Conservation (phyloP, 2,329 filamentous ascomycete genomes). For the Rhinocladiella similis region DNA sequence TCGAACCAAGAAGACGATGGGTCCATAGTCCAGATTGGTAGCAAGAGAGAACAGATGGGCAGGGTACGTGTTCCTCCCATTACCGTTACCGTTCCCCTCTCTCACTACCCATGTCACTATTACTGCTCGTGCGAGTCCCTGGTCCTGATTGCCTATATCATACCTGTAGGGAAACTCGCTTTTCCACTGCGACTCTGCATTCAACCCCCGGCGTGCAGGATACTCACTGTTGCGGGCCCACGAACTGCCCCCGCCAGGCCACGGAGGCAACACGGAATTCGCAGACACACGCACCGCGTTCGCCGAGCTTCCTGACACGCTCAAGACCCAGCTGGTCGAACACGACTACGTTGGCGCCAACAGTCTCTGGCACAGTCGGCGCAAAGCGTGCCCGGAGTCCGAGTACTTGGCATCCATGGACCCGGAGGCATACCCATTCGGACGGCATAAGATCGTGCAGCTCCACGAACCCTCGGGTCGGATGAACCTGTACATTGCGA, state of each 20-base stretch:
- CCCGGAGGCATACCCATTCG: slow-evolving; percentile 40
- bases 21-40: slow-evolving; percentile 42
- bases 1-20: slow-evolving; percentile 56
- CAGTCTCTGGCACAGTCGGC: slow-evolving; percentile 56
- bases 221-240: slow-evolving; percentile 55
- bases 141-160: background rate
- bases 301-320: slow-evolving; percentile 43
- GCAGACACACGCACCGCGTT: slow-evolving; percentile 56
- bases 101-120: too few relatives aligned
- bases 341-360: slow-evolving; percentile 52
- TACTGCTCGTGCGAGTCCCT: too few relatives aligned
- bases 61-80: slow-evolving; percentile 33
- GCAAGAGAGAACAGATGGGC: slow-evolving; percentile 43
- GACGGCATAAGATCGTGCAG: slow-evolving; percentile 53
- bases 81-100: too few relatives aligned
- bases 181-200: slow-evolving; percentile 59
- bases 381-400: slow-evolving; percentile 46
- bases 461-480: slow-evolving; percentile 48
- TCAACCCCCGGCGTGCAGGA: slow-evolving; percentile 56
- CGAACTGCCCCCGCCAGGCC: slow-evolving; percentile 48
- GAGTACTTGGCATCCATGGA: slow-evolving; percentile 46
- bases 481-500: slow-evolving; percentile 55
- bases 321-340: slow-evolving; percentile 38
- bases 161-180: slow-evolving; percentile 47
- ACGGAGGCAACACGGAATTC: slow-evolving; percentile 55